phyloP scores from a whole-genome alignment of 352 stramenopile species.

The Globisporangium solare region DNA sequence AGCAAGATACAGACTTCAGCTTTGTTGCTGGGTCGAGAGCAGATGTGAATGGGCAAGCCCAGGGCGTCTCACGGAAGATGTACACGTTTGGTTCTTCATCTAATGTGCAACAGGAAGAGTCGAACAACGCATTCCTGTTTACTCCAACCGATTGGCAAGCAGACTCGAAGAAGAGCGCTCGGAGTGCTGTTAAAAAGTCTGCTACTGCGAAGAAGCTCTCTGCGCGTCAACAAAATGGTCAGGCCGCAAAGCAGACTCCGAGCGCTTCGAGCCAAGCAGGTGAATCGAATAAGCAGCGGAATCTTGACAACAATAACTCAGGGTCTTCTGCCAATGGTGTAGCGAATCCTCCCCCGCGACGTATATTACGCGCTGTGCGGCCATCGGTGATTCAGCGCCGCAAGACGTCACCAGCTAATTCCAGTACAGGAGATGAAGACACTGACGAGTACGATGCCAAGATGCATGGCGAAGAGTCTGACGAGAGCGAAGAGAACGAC shows the following conservation, averaged over 20 bases:
- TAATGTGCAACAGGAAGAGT: constrained; percentile 2
- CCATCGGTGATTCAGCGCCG: neutral
- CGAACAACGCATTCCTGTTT: neutral
- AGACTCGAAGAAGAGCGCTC: neutral
- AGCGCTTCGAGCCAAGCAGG: no score
- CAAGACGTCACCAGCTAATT: neutral
- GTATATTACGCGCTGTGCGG: constrained; percentile 13
- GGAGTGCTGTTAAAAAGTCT: no score
- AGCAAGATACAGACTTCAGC: constrained; percentile 7
- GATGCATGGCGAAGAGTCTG: constrained; percentile 27
- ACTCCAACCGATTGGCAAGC: neutral
- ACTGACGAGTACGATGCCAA: neutral
- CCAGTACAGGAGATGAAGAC: constrained; percentile 5
- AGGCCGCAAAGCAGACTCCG: no score
- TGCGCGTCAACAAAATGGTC: no score
- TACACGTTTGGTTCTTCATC: constrained; percentile 11
- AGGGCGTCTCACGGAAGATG: neutral
- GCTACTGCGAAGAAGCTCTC: no score
- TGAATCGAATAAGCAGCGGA: no score
- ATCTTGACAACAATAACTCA: no score
- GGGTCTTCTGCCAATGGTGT: neutral
- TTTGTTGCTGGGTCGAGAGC: constrained; percentile 10
- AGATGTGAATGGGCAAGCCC: neutral
- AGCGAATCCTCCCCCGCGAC: neutral
- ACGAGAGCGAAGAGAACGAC: constrained; percentile 31